A percentile compares a stretch with the other conserved stretches of the same genome.
Conservation (phyloP, 192 early-diverging fungal species). For the Oehlia diaphana region DNA sequence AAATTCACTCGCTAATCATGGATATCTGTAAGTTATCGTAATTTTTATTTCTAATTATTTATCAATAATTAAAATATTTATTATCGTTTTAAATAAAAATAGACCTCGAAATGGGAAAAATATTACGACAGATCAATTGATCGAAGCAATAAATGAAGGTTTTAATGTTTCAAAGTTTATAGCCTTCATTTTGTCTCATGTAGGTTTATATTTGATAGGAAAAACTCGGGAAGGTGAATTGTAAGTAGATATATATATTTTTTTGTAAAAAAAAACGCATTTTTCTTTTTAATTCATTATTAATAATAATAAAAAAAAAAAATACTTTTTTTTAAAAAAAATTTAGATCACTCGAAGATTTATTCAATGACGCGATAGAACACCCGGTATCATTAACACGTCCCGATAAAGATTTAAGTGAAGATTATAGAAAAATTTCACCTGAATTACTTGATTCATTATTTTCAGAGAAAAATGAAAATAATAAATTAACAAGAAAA, state of each 20-base stretch:
- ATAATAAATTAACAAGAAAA: neutral
- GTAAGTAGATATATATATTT: neutral
- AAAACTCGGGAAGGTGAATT: neutral
- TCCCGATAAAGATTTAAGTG: neutral
- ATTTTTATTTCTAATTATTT: too few relatives aligned
- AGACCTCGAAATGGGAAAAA: slow-evolving; percentile 20
- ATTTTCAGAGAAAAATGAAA: neutral
- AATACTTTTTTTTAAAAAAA: neutral
- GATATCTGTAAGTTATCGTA: slow-evolving; percentile 22
- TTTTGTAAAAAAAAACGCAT: too few relatives aligned
- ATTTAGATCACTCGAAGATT: neutral
- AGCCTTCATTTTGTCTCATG: neutral
- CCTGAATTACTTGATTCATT: neutral
- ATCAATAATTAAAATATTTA: too few relatives aligned
- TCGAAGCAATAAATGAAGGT: neutral
- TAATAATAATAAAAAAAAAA: too few relatives aligned
- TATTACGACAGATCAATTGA: neutral
- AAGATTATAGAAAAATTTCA: neutral
- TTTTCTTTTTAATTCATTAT: too few relatives aligned
- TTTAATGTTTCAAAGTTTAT: neutral
- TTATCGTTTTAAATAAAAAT: too few relatives aligned
- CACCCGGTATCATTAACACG: neutral
- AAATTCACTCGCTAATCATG: slow-evolving; percentile 20
- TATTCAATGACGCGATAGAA: neutral
- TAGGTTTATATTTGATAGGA: neutral